Evolutionary conservation across 2,329 filamentous ascomycete species (phyloP).

Genomic region (Aspergillus puulaauensis): DNA sequence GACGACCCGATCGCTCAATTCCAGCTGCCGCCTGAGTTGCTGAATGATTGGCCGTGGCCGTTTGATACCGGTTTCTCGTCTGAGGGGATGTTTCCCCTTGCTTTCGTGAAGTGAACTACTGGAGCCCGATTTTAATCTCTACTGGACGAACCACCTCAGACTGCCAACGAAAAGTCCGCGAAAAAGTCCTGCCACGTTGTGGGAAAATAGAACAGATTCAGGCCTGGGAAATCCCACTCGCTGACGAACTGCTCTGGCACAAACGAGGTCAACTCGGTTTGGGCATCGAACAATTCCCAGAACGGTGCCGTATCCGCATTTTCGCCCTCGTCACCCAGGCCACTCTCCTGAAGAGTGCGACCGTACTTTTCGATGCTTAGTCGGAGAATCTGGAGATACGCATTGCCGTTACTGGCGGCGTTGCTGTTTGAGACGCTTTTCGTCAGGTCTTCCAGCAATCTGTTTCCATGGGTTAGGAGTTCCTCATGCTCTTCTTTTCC

Average conservation of each 20-base stretch:
- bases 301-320: slow-evolving; percentile 25
- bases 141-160: slow-evolving; percentile 12
- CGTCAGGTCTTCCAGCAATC: slow-evolving; percentile 45
- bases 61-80: not conserved
- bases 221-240: slow-evolving; percentile 59
- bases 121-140: not conserved
- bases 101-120: not conserved
- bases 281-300: slow-evolving; percentile 38
- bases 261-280: slow-evolving; percentile 54
- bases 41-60: slow-evolving; percentile 4
- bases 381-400: slow-evolving; percentile 52
- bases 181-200: slow-evolving; percentile 51
- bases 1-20: not conserved
- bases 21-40: not conserved
- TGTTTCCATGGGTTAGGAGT: slow-evolving; percentile 45
- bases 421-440: slow-evolving; percentile 32
- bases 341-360: slow-evolving; percentile 42
- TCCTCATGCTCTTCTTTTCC: slow-evolving; percentile 37
- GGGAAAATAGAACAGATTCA: slow-evolving; percentile 53
- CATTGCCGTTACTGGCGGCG: slow-evolving; percentile 43
- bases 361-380: slow-evolving; percentile 54
- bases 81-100: not conserved
- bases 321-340: slow-evolving; percentile 6
- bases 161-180: slow-evolving; percentile 40
- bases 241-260: slow-evolving; percentile 56